Evolutionary conservation across 306 rosid species (phyloP), one percentile per base, ranked within the genome.

Genomic region (Quercus aquifolioides): DNA sequence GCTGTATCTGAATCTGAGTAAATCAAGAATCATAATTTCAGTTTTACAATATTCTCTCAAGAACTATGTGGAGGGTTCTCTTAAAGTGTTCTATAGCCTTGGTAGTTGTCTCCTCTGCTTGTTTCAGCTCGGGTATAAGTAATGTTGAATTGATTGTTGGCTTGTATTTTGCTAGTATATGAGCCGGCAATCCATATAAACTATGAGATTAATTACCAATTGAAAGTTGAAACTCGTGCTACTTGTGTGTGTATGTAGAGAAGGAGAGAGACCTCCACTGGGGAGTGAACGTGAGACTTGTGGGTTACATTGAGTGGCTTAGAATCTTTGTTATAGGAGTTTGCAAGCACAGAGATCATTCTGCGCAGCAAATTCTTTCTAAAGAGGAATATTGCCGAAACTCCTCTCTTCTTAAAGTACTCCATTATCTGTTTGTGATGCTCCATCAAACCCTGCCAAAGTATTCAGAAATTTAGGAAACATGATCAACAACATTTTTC

Each of bases 201-300:
- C 31, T 59, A 59, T 9, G 33, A 59, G 31, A 59, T 59, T 30
- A 30, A 30, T 30, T 59, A 23, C 15, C 18, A 59, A 17, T 83
- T 21, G 9, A 77, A 31, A 31, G 35, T 4, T 31, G 35, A 31
- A 57, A 43, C 17, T 59, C 58, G 49, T 5, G 13, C 35, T 19
- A 25, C 7, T 23, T 2, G 20, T 38, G 12, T 9, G 19, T 2
- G 19, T 33, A 4, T 31, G 5, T 31, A 31, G 19, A n/a, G 38
- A 17, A 19, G 21, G 59, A 65, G 30, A 75, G 33, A 74, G 41
- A 88, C 92, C 90, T 92, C 94, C 20, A n/a, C 1, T 6, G 78
- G n/a, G 69, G 90, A 92, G 57, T 90, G 92, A 30, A 85, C 91
- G 38, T 91, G 97, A 76, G 94, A 85, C 84, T 90, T 90, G 74